These are phyloP conservation scores for Candida corydali DNA, from an alignment of 805 yeast genomes.

Conservation along the genomic window DNA sequence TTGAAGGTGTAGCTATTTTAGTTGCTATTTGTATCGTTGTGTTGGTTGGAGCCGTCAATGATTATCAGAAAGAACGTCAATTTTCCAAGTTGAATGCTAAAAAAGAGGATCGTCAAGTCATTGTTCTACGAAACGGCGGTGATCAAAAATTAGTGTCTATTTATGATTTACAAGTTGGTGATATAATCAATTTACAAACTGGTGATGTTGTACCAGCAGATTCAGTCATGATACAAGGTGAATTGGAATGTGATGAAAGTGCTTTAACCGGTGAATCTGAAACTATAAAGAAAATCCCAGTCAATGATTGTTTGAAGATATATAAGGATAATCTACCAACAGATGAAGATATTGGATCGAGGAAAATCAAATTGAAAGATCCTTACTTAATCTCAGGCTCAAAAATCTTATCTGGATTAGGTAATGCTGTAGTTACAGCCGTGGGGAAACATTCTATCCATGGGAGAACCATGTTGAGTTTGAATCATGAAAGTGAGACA, in stretches of 20 bases:
- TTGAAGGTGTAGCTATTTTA: conserved; percentile 96
- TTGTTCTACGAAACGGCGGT: conserved; percentile 74
- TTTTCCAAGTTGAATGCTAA: conserved; percentile 83
- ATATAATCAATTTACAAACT: conserved; percentile 74
- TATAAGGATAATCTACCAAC: conserved; percentile 24
- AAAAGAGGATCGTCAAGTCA: conserved; percentile 77
- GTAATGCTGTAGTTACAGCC: conserved; percentile 81
- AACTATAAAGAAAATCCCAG: conserved; percentile 67
- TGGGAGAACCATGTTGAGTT: conserved; percentile 85
- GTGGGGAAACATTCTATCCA: conserved; percentile 87
- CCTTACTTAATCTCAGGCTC: conserved; percentile 91
- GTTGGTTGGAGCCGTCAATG: conserved; percentile 91
- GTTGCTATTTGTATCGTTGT: conserved; percentile 90
- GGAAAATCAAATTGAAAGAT: conserved; percentile 49
- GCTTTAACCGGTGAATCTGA: conserved; percentile 93
- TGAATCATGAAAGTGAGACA: conserved; percentile 69
- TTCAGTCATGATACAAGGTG: conserved; percentile 67
- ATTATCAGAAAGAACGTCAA: conserved; percentile 93
- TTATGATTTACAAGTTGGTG: conserved; percentile 81
- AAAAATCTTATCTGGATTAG: conserved; percentile 81
- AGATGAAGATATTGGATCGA: conserved; percentile 38
- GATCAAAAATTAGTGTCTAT: conserved; percentile 65
- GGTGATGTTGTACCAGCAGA: conserved; percentile 96
- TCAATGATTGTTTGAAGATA: conserved; percentile 35
- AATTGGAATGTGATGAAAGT: conserved; percentile 85